Evolutionary conservation across 805 yeast genomes (phyloP).

Genomic region (Metschnikowia koreensis): DNA sequence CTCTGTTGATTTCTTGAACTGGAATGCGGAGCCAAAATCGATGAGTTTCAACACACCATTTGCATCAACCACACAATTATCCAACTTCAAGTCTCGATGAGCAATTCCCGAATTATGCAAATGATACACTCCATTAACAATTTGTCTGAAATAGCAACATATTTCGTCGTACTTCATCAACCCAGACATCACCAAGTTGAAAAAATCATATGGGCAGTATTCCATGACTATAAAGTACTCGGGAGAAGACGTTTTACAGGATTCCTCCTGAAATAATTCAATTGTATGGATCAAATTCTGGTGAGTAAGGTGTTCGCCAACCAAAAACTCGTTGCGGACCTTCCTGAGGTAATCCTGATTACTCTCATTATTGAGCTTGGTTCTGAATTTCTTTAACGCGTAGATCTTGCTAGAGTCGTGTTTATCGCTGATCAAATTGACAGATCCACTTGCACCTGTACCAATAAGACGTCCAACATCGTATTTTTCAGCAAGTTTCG

Average conservation of each 20-base stretch:
- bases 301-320: constrained; percentile 73
- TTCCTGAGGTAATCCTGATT: constrained; percentile 71
- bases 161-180: constrained; percentile 68
- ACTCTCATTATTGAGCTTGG: constrained; percentile 59
- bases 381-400: constrained; percentile 86
- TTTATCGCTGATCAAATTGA: constrained; percentile 67
- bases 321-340: constrained; percentile 76
- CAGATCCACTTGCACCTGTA: constrained; percentile 94
- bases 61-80: constrained; percentile 81
- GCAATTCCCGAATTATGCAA: constrained; percentile 83
- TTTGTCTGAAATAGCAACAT: constrained; percentile 79
- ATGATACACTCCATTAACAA: constrained; percentile 70
- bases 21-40: constrained; percentile 92
- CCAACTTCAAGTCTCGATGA: constrained; percentile 89
- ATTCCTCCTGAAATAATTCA: constrained; percentile 69
- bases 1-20: constrained; percentile 52
- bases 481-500: constrained; percentile 50
- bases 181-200: constrained; percentile 89
- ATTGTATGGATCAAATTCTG: constrained; percentile 77
- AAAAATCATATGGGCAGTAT: constrained; percentile 87
- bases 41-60: constrained; percentile 80
- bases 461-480: constrained; percentile 76
- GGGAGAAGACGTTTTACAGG: constrained; percentile 8
- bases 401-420: constrained; percentile 53
- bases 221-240: constrained; percentile 81